Evolutionary conservation across 1,139 yeast genomes (phyloP).

Genomic region (Diutina pseudorugosa): DNA sequence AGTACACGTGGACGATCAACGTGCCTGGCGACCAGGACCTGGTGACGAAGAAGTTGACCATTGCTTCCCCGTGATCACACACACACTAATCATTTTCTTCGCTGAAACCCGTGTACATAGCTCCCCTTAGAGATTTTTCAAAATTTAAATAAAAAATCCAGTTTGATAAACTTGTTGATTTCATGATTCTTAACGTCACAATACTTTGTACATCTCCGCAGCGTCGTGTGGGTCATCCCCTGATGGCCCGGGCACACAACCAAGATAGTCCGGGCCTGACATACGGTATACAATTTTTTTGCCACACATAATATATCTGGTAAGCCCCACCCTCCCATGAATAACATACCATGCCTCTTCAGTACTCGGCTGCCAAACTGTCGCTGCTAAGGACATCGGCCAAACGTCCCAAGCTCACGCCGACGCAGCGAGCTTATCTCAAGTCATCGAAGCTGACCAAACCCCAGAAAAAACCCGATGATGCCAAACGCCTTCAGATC

Average conservation of each 20-base stretch:
- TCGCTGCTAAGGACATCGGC: slow-evolving; percentile 19
- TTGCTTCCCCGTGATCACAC: neutral
- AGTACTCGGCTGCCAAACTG: slow-evolving; percentile 32
- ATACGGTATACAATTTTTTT: no score
- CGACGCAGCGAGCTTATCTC: slow-evolving; percentile 8
- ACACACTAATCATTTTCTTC: no score
- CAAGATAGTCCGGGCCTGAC: neutral
- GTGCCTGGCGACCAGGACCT: slow-evolving; percentile 14
- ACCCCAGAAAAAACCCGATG: no score
- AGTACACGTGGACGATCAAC: slow-evolving; percentile 18
- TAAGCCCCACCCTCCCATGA: no score
- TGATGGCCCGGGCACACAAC: slow-evolving; percentile 10
- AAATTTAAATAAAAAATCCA: no score
- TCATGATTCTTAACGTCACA: no score
- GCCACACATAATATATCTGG: neutral
- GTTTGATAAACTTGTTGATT: no score
- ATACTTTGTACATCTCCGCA: slow-evolving; percentile 8
- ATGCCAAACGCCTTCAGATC: slow-evolving; percentile 6
- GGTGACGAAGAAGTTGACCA: slow-evolving; percentile 11
- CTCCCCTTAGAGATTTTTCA: no score
- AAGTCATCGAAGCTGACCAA: slow-evolving; percentile 11
- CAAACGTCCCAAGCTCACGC: slow-evolving; percentile 7
- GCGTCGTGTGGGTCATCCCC: neutral
- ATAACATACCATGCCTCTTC: slow-evolving; percentile 10
- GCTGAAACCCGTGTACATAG: neutral